A percentile compares a stretch with the other conserved stretches of the same genome.
phyloP scores from a whole-genome alignment of 1,284 basidiomycete genomes.

The Sparassis latifolia region DNA sequence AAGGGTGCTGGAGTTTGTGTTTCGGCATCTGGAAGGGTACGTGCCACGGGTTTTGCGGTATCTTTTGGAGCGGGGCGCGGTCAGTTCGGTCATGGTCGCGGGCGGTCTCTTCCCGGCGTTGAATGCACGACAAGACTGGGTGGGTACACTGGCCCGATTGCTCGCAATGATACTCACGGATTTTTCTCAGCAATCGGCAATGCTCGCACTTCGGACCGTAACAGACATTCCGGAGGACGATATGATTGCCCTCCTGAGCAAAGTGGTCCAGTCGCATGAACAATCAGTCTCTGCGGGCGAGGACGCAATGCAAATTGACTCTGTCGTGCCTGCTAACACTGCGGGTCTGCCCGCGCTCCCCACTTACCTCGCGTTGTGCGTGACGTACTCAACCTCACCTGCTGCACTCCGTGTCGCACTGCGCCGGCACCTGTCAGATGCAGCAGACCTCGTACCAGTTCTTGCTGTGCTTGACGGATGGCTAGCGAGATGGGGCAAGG shows the following conservation, averaged over 20 bases:
- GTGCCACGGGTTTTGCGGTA: conserved; percentile 47
- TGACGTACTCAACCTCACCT: conserved; percentile 48
- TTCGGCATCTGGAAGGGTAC: conserved; percentile 35
- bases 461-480: conserved; percentile 49
- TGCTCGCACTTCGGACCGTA: conserved; percentile 45
- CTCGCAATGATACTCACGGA: no score
- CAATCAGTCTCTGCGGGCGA: conserved; percentile 18
- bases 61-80: conserved; percentile 45
- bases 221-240: conserved; percentile 58
- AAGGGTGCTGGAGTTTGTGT: conserved; percentile 40
- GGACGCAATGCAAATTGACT: conserved; percentile 55
- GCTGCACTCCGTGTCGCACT: conserved; percentile 49
- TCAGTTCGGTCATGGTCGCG: conserved; percentile 54
- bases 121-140: conserved; percentile 57
- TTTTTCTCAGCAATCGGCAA: conserved; percentile 41
- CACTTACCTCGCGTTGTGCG: conserved; percentile 42
- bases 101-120: conserved; percentile 49
- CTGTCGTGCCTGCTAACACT: conserved; percentile 16
- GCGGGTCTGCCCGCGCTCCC: conserved; percentile 36
- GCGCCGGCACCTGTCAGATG: conserved; percentile 44
- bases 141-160: conserved; percentile 25
- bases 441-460: conserved; percentile 44
- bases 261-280: conserved; percentile 33
- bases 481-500: conserved; percentile 38
- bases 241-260: conserved; percentile 43